Evolutionary conservation across 2,329 filamentous ascomycete genomes (phyloP).

Genomic region (Alternaria panax): DNA sequence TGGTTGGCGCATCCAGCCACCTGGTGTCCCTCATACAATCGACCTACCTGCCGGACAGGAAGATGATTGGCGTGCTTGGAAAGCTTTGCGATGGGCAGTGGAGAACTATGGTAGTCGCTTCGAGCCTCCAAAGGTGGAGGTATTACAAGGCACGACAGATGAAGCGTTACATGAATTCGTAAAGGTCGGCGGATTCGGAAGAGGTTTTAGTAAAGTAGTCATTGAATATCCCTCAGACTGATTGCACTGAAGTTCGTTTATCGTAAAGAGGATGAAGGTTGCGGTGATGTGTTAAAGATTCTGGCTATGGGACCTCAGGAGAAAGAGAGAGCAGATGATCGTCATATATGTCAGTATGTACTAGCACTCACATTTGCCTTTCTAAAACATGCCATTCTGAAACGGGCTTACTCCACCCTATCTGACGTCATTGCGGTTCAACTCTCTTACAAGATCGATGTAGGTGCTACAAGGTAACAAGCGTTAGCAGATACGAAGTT

Average conservation of each 20-base stretch:
- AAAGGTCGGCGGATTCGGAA: neutral
- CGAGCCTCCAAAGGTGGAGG: slow-evolving; percentile 2
- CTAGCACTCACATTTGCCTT: neutral
- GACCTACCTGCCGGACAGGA: slow-evolving; percentile 2
- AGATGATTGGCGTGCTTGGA: neutral
- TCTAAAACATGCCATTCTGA: neutral
- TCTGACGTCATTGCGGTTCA: neutral
- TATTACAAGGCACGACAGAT: slow-evolving; percentile 2
- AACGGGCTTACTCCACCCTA: neutral
- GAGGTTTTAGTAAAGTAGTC: slow-evolving; percentile 8
- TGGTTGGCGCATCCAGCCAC: neutral
- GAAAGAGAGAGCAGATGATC: neutral
- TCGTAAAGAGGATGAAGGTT: neutral
- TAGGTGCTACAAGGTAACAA: neutral
- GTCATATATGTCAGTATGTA: neutral
- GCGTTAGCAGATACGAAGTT: neutral
- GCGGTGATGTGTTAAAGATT: neutral
- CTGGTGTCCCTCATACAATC: neutral
- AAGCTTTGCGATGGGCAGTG: slow-evolving; percentile 1
- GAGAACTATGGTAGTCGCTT: slow-evolving; percentile 10
- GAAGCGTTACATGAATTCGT: slow-evolving; percentile 5
- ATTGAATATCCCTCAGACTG: neutral
- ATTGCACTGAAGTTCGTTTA: neutral
- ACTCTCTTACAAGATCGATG: neutral
- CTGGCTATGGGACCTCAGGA: neutral